These are phyloP conservation scores for Colletotrichum coccodes DNA, from an alignment of 2,329 filamentous ascomycete species.

Conservation along the genomic window DNA sequence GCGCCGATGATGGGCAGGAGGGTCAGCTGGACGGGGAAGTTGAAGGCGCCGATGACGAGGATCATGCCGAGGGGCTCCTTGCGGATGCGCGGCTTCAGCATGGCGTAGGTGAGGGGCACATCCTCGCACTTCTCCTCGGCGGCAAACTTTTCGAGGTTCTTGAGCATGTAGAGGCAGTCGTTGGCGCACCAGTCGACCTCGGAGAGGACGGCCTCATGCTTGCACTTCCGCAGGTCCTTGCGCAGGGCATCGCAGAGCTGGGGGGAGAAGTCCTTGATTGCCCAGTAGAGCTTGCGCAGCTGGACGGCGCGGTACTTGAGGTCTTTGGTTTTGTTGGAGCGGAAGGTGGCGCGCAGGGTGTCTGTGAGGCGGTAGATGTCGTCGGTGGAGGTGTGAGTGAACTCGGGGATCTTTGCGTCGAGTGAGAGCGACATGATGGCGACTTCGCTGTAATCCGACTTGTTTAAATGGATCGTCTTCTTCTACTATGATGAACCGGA, in stretches of 20 bases:
- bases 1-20: conserved; percentile 86
- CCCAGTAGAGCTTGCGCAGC: conserved; percentile 96
- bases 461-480: conserved; percentile 10
- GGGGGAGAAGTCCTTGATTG: conserved; percentile 79
- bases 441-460: neutral
- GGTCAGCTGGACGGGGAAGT: conserved; percentile 88
- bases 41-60: conserved; percentile 92
- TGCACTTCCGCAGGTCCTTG: conserved; percentile 81
- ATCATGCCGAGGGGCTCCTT: conserved; percentile 90
- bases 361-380: conserved; percentile 71
- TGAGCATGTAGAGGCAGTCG: conserved; percentile 82
- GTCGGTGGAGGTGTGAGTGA: conserved; percentile 72
- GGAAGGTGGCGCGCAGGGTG: conserved; percentile 75
- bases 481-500: neutral
- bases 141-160: conserved; percentile 83
- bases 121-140: conserved; percentile 82
- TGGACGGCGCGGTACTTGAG: conserved; percentile 85
- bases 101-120: conserved; percentile 73
- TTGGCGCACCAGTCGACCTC: conserved; percentile 85
- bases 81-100: conserved; percentile 79
- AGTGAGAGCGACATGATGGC: conserved; percentile 48
- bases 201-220: conserved; percentile 76
- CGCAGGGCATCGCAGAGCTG: conserved; percentile 80
- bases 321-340: conserved; percentile 82
- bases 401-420: conserved; percentile 53